These are phyloP conservation scores for Dothistroma pini DNA, from an alignment of 2,329 filamentous ascomycete species.

Conservation along the genomic window DNA sequence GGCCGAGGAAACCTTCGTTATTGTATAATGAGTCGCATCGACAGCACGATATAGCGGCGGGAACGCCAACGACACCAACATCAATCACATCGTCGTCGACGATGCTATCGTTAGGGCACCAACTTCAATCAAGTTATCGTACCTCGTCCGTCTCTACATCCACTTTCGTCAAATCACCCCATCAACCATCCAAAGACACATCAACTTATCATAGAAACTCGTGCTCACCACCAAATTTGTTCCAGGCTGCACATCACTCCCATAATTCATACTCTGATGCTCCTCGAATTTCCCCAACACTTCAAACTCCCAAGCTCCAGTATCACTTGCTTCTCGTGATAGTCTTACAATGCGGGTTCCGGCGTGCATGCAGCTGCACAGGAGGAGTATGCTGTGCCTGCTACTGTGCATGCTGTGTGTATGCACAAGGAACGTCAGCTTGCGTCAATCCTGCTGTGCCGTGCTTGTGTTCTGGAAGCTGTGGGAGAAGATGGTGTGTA, in stretches of 20 bases:
- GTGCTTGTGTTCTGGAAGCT: not conserved
- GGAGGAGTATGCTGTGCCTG: conserved; percentile 46
- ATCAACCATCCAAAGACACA: conserved; percentile 59
- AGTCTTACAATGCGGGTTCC: conserved; percentile 65
- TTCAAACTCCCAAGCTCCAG: conserved; percentile 54
- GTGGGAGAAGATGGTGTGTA: not conserved
- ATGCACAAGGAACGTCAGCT: conserved; percentile 9
- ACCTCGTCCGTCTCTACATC: not conserved
- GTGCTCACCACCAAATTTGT: conserved; percentile 58
- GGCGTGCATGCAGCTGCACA: conserved; percentile 93
- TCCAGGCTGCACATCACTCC: conserved; percentile 62
- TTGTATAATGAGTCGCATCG: not conserved
- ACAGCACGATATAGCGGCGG: not conserved
- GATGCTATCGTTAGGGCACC: not conserved
- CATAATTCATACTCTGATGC: conserved; percentile 95
- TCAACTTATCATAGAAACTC: conserved; percentile 70
- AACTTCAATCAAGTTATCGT: not conserved
- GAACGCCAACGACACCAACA: not conserved
- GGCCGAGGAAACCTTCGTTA: not conserved
- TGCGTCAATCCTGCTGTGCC: not conserved
- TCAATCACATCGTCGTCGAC: not conserved
- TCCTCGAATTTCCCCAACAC: conserved; percentile 72
- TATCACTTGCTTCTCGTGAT: conserved; percentile 16
- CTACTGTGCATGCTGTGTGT: not conserved
- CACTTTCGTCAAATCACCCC: not conserved